Evolutionary conservation across 352 stramenopile species (phyloP).

Genomic region (Globisporangium apiculatum): DNA sequence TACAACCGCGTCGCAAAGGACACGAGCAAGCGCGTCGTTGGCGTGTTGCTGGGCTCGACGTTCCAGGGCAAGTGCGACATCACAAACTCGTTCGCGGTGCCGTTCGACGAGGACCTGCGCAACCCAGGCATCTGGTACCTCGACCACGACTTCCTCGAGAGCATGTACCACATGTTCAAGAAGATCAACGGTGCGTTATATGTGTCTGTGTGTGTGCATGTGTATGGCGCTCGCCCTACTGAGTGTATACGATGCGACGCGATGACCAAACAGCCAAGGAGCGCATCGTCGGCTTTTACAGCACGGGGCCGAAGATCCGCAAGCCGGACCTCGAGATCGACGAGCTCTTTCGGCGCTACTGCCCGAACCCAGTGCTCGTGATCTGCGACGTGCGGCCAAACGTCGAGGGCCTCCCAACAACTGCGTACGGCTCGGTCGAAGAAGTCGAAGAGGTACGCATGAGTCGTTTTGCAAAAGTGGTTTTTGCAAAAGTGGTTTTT

Average conservation of each 20-base stretch:
- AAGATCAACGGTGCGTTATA: slow-evolving; percentile 84
- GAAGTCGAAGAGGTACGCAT: slow-evolving; percentile 87
- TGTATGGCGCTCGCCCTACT: not conserved
- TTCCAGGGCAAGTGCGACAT: slow-evolving; percentile 93
- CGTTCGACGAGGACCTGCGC: slow-evolving; percentile 98
- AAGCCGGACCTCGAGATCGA: slow-evolving; percentile 95
- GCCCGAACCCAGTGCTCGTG: slow-evolving; percentile 94
- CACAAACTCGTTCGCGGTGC: slow-evolving; percentile 93
- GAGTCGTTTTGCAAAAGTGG: not conserved
- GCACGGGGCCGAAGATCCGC: slow-evolving; percentile 95
- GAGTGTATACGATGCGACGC: not conserved
- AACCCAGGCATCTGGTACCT: slow-evolving; percentile 99
- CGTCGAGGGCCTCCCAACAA: slow-evolving; percentile 95
- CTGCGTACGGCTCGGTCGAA: slow-evolving; percentile 96
- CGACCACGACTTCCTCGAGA: slow-evolving; percentile 99
- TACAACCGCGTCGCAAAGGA: slow-evolving; percentile 98
- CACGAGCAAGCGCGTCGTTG: slow-evolving; percentile 98
- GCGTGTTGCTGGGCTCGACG: slow-evolving; percentile 94
- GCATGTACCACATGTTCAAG: slow-evolving; percentile 95
- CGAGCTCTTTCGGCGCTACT: slow-evolving; percentile 93
- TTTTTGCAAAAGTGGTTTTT: no score
- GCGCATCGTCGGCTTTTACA: slow-evolving; percentile 98
- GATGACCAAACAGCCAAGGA: slow-evolving; percentile 84
- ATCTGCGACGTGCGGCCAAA: slow-evolving; percentile 98
- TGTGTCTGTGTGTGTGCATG: slow-evolving; percentile 4